Percentiles rank a stretch among this genome's conserved stretches.
Evolutionary conservation across 768 basidiomycete species (phyloP).

Genomic region (Suillus spraguei): DNA sequence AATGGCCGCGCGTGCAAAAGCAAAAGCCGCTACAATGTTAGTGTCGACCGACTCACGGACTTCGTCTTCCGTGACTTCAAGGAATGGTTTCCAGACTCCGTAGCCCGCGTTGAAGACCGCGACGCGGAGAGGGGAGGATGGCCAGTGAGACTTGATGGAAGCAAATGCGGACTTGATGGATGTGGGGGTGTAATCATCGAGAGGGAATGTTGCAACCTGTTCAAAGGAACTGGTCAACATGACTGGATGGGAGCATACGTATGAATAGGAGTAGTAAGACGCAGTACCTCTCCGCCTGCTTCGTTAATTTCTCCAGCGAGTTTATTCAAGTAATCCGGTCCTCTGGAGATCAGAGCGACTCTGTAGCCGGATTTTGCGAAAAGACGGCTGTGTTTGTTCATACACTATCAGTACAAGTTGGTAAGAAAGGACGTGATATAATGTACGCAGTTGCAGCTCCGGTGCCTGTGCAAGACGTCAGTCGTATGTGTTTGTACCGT

Average conservation of each 20-base stretch:
- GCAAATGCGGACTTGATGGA: slow-evolving; percentile 54
- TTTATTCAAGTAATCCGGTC: slow-evolving; percentile 49
- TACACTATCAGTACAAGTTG: background rate
- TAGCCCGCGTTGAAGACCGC: slow-evolving; percentile 67
- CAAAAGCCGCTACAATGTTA: slow-evolving; percentile 60
- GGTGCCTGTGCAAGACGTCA: slow-evolving; percentile 42
- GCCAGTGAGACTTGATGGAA: slow-evolving; percentile 47
- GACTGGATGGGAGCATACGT: background rate
- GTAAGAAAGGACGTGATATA: background rate
- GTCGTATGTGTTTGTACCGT: background rate
- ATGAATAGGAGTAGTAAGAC: background rate
- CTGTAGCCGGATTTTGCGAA: slow-evolving; percentile 67
- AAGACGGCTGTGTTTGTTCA: slow-evolving; percentile 43
- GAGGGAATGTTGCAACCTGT: slow-evolving; percentile 60
- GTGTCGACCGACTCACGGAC: slow-evolving; percentile 50
- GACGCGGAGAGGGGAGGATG: slow-evolving; percentile 54
- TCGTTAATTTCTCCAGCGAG: slow-evolving; percentile 57
- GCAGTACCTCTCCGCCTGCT: slow-evolving; percentile 56
- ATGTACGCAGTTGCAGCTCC: slow-evolving; percentile 62
- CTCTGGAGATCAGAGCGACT: slow-evolving; percentile 67
- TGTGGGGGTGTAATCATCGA: slow-evolving; percentile 50
- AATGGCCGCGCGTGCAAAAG: slow-evolving; percentile 64
- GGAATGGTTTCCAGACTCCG: slow-evolving; percentile 66
- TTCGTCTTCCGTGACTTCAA: slow-evolving; percentile 62
- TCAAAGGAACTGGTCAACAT: background rate